These are phyloP conservation scores for Rhododendron mucronatum DNA, from an alignment of 148 eudicot genomes.

Conservation along the genomic window DNA sequence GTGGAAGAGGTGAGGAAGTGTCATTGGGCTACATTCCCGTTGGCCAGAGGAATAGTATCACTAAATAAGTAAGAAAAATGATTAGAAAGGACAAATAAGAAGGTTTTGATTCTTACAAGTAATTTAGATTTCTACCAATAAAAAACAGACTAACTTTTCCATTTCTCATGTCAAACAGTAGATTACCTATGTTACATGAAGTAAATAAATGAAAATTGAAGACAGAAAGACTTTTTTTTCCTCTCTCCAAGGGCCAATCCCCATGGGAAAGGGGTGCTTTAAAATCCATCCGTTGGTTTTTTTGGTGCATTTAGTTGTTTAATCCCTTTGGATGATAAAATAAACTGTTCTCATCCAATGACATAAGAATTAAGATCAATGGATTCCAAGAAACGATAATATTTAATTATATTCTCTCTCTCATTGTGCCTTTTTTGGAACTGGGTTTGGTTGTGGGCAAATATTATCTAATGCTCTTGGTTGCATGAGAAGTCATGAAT, in stretches of 20 bases:
- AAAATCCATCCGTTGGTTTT: not conserved
- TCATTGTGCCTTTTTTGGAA: not conserved
- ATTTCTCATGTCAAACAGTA: not conserved
- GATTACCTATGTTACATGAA: not conserved
- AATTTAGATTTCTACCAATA: not conserved
- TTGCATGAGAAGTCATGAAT: not conserved
- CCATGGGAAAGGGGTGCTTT: not conserved
- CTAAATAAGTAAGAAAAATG: not conserved
- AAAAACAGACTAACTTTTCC: not conserved
- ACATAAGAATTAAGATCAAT: not conserved
- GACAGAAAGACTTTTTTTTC: not conserved
- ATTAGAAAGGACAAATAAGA: not conserved
- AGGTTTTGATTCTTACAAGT: not conserved
- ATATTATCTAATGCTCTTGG: not conserved
- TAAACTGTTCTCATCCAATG: not conserved
- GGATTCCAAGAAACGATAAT: not conserved
- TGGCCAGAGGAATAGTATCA: no score
- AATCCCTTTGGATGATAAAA: not conserved
- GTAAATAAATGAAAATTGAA: not conserved
- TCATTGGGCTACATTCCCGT: no score
- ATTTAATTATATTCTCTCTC: not conserved
- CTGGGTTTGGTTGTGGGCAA: not conserved
- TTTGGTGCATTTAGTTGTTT: not conserved
- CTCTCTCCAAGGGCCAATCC: not conserved
- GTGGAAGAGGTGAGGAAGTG: no score